These are phyloP conservation scores for Hypomontagnella submonticulosa DNA, from an alignment of 495 filamentous ascomycete species.

Conservation along the genomic window DNA sequence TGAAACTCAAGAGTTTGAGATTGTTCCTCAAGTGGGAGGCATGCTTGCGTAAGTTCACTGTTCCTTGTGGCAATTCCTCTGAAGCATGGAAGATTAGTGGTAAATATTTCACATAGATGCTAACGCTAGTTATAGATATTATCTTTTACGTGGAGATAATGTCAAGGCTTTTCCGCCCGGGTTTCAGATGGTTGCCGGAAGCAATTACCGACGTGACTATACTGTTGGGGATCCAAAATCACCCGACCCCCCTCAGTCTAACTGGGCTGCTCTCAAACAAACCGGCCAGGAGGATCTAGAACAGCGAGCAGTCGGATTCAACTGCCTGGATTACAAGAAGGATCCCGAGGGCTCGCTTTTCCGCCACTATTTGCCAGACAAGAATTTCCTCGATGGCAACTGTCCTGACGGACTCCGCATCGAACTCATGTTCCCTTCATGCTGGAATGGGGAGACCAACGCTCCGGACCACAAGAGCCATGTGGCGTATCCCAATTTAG, in stretches of 20 bases:
- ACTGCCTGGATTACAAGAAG: conserved; percentile 82
- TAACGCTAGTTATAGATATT: conserved; percentile 67
- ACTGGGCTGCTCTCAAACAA: conserved; percentile 68
- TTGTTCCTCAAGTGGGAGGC: conserved; percentile 67
- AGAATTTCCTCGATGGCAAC: conserved; percentile 78
- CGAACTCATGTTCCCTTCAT: conserved; percentile 90
- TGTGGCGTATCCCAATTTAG: conserved; percentile 78
- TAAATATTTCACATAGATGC: conserved; percentile 4
- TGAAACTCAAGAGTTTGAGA: conserved; percentile 52
- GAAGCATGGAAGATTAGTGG: not conserved
- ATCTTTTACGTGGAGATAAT: conserved; percentile 70
- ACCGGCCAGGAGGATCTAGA: conserved; percentile 71
- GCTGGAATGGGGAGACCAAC: conserved; percentile 83
- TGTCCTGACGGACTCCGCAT: conserved; percentile 81
- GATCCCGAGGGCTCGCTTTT: conserved; percentile 75
- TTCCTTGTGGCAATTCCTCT: not conserved
- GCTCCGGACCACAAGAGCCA: conserved; percentile 73
- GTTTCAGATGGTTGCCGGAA: conserved; percentile 90
- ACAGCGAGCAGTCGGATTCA: conserved; percentile 91
- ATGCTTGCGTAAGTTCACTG: conserved; percentile 66
- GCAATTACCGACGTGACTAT: conserved; percentile 74
- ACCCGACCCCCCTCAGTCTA: conserved; percentile 77
- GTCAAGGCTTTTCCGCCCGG: conserved; percentile 79
- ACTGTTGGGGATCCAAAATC: conserved; percentile 63
- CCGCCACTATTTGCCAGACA: conserved; percentile 83